Evolutionary conservation across 805 yeast species (phyloP).

Genomic region (Candida jianshihensis): DNA sequence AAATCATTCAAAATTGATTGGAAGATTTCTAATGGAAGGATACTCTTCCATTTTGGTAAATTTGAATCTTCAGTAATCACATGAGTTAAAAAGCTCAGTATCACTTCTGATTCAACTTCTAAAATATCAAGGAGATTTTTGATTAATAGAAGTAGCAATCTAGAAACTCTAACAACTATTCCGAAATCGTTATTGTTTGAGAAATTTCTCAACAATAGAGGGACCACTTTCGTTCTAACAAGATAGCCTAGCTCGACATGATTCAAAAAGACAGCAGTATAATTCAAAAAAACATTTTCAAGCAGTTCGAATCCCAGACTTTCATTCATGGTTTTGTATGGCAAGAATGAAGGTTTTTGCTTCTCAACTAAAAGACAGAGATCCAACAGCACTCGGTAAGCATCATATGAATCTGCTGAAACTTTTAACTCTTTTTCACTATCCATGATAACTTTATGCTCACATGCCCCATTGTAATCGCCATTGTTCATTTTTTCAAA

Average conservation of each 20-base stretch:
- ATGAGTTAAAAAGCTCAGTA: conserved; percentile 69
- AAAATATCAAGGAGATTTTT: conserved; percentile 48
- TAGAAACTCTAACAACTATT: conserved; percentile 63
- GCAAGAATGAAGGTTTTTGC: conserved; percentile 47
- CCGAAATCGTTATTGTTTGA: conserved; percentile 57
- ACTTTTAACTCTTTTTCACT: conserved; percentile 37
- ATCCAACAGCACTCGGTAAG: conserved; percentile 63
- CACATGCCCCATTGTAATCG: conserved; percentile 14
- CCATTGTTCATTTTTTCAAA: conserved; percentile 51
- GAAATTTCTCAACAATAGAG: conserved; percentile 63
- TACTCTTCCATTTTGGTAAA: conserved; percentile 64
- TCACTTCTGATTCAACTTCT: conserved; percentile 74
- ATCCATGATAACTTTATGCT: conserved; percentile 36
- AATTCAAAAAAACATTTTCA: conserved; percentile 70
- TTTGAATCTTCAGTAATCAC: conserved; percentile 52
- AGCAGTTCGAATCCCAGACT: conserved; percentile 74
- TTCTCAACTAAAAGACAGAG: conserved; percentile 61
- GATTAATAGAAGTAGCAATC: conserved; percentile 60
- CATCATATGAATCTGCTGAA: conserved; percentile 55
- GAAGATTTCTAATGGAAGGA: conserved; percentile 68
- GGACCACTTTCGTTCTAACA: conserved; percentile 63
- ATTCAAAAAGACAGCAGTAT: conserved; percentile 43
- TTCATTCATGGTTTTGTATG: conserved; percentile 46
- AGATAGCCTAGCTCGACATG: conserved; percentile 63
- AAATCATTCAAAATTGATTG: conserved; percentile 53